Base-by-base conservation (phyloP, 78 protist species). In the Ministeria vibrans region DNA sequence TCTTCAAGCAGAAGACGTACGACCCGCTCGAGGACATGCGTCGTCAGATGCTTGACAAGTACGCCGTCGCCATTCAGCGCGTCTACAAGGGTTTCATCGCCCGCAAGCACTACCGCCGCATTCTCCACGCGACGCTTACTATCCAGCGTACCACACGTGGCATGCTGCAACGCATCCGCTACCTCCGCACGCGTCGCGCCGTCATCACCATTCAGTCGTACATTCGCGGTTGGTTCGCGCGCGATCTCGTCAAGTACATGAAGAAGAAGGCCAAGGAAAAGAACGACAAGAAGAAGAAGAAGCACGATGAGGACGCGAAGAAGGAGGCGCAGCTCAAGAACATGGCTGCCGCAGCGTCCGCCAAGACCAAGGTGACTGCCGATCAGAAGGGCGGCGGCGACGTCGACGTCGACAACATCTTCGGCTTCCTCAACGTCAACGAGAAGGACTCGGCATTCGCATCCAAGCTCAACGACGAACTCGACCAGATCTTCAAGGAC, bases 181-280 rank as follows among this genome's bases (percentile, higher is more conserved):
- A 25, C 59, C 6, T 23, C 36, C 20, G n/a, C 28, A 30, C 41
- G 76, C 61, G 53, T 1, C 53, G 76, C 44, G 76, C 76, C 4
- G 66, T 30, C 66, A 30, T 59, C 34, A 59, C 66, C 66, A n/a
- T 70, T 59, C 76, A 70, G 59, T 28, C 76, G 5, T 42, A 44
- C 36, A 6, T 36, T 11, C 77, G 77, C 43, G 77, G 77, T 42
- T 41, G 7, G 63, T 45, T 72, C 18, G 77, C 77, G 44, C 55
- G 77, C 28, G 77, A 72, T 5, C 62, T 45, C 28, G 9, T 23
- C 77, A 34, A 41, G 43, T 63, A 34, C 41, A 27, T 63, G 71
- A 7, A 30, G 38, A 27, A 32, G n/a, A n/a, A n/a, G n/a, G n/a
- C n/a, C n/a, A n/a, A n/a, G 20, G 71, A 63, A 25, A 18, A 62